These are phyloP conservation scores for Lignosus rhinocerotis DNA, from an alignment of 1,284 basidiomycete genomes.

Conservation along the genomic window DNA sequence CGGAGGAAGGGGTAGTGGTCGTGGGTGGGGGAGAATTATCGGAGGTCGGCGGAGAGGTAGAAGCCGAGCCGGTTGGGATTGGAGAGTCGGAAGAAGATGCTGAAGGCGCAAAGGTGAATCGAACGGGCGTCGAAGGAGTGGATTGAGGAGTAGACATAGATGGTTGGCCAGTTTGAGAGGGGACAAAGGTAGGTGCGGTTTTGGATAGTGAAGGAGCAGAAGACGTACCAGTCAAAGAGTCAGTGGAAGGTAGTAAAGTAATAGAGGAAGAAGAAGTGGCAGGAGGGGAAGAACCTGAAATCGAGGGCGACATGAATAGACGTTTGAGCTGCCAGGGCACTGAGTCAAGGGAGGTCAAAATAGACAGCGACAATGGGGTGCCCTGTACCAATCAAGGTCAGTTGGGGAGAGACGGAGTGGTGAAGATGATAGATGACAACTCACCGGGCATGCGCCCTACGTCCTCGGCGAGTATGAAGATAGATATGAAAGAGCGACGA, in stretches of 20 bases:
- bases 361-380: background rate
- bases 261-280: conserved; percentile 13
- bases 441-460: conserved; percentile 4
- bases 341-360: background rate
- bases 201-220: background rate
- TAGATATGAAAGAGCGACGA: conserved; percentile 1
- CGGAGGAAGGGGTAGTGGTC: background rate
- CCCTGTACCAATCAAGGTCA: background rate
- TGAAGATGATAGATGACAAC: background rate
- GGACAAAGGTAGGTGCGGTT: background rate
- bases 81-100: conserved; percentile 4
- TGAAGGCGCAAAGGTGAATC: background rate
- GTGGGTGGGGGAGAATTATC: background rate
- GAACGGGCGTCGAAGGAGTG: background rate
- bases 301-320: conserved; percentile 10
- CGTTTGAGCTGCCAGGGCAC: background rate
- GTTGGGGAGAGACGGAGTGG: background rate
- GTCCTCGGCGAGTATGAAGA: background rate
- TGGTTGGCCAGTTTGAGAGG: conserved; percentile 7
- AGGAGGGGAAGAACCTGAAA: conserved; percentile 6
- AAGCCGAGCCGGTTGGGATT: background rate
- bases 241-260: conserved; percentile 16
- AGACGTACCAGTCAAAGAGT: conserved; percentile 10
- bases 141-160: conserved; percentile 1
- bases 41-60: background rate